Evolutionary conservation across 257 asterid genomes (phyloP), one percentile per base, ranked within the genome.

Genomic region (Solanum tarijense): DNA sequence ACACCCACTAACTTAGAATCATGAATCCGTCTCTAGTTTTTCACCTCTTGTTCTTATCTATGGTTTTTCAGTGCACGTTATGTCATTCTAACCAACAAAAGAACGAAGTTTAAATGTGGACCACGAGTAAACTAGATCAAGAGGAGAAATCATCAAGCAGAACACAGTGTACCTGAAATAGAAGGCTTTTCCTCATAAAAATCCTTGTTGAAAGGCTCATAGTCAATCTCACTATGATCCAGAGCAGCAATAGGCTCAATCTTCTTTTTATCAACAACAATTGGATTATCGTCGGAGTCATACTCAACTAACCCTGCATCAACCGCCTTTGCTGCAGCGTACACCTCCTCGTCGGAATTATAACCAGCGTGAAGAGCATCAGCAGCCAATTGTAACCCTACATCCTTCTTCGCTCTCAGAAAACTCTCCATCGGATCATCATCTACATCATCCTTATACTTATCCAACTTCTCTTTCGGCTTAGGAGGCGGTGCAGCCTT

Each of bases 311-410:
- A 83, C 58, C 99, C 99, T 0, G 99, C 96, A 87, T 97, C 99
- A 89, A 97, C 98, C 9, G 99, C 99, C 93, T 97, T 97, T 1
- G 99, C 99, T 10, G 98, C 98, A 20, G 99, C 99, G 89, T 97
- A 97, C 89, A 97, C 99, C 94, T 97, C 99, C 90, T 97, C 99
- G 3, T 97, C 99, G 6, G 99, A 97, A 92, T 97, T 95, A 88
- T 96, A 97, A 12, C 99, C 99, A 3, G 99, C 99, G 87, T 93
- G 94, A 87, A 97, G 91, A 86, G 95, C 99, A 20, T 97, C 99
- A 16, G 99, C 96, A 83, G 99, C 99, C 93, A 96, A 90, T 86
- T 96, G 98, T 90, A 97, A 91, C 32, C 98, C 98, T 74, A 96
- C 89, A 92, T 97, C 99, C 93, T 95, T 97, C 95, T 97, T 97